Base-by-base conservation (phyloP, 352 stramenopile genomes). In the Globisporangium okanoganense region DNA sequence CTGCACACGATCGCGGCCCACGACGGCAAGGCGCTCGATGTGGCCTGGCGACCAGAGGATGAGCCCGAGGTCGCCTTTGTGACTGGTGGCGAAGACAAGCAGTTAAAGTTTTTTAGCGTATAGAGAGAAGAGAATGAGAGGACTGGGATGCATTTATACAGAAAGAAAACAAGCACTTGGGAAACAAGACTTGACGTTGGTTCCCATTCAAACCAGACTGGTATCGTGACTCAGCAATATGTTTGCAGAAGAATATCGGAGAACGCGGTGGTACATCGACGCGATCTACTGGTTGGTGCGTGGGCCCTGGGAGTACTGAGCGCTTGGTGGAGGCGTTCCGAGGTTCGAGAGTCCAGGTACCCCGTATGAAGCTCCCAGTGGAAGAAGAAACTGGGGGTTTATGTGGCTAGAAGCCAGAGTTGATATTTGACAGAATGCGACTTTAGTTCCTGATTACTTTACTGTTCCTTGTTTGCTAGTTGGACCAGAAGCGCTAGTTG, bases 21-120 rank as follows among this genome's bases (percentile, higher is more conserved):
- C 61, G 72, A 86, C 48, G 84, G 82, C 65, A 95, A 95, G 65
- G 68, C 75, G 51, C 72, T 95, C 12, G 76, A 64, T 24, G 58
- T 94, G 9, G 75, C 79, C 6, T 95, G 86, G 86, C 69, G 79
- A 64, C 69, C 67, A 25, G 49, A 64, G 35, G 61, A 73, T 18
- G 55, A 72, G 44, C 50, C 53, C 20, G 64, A 60, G 52, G 57
- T 85, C 31, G 72, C 79, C 20, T 89, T 94, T 35, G 85, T 81
- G 36, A 92, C 79, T n/a, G 85, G 85, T 33, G 85, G 85, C 16
- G 82, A 90, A 25, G 85, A 95, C 73, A 92, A 89, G 72, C 84
- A 92, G 70, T 72, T 95, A 25, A 93, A 93, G 71, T 82, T 92
- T 61, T 95, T 86, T 65, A 90, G 78, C 65, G 78, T 90, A 68